A percentile compares a stretch with the other conserved stretches of the same genome.
phyloP scores from a whole-genome alignment of 495 filamentous ascomycete genomes.

The Neurospora sublineolata region DNA sequence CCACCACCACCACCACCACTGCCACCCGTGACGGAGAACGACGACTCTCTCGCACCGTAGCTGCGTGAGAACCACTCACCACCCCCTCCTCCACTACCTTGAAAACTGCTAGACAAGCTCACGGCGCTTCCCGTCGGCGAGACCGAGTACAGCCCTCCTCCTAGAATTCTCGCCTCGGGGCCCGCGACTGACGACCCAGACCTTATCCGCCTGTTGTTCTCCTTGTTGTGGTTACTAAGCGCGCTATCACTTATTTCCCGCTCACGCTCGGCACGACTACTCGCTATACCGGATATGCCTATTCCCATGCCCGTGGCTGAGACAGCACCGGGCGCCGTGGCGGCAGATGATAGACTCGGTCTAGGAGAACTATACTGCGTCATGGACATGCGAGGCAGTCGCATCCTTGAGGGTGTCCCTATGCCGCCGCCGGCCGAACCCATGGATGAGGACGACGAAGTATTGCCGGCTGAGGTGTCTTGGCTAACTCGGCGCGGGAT shows the following conservation, averaged over 20 bases:
- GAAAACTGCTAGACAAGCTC: background rate
- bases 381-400: slow-evolving; percentile 26
- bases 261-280: background rate
- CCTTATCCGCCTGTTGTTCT: slow-evolving; percentile 13
- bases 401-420: slow-evolving; percentile 13
- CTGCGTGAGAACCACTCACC: background rate
- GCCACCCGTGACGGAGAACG: slow-evolving; percentile 1
- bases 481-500: slow-evolving; percentile 32
- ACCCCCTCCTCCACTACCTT: background rate
- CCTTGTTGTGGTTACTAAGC: slow-evolving; percentile 12
- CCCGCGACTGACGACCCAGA: slow-evolving; percentile 7
- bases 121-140: slow-evolving; percentile 9
- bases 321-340: slow-evolving; percentile 7
- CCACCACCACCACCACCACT: background rate
- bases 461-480: slow-evolving; percentile 7
- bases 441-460: slow-evolving; percentile 4
- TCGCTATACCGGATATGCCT: background rate
- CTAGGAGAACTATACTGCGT: slow-evolving; percentile 17
- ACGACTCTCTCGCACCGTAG: background rate
- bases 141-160: slow-evolving; percentile 4
- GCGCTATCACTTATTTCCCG: slow-evolving; percentile 16
- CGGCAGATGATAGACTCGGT: slow-evolving; percentile 18
- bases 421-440: slow-evolving; percentile 6
- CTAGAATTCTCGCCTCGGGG: background rate
- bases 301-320: background rate